These are phyloP conservation scores for Hygrophorus pudorinus DNA, from an alignment of 768 basidiomycete species.

Conservation along the genomic window DNA sequence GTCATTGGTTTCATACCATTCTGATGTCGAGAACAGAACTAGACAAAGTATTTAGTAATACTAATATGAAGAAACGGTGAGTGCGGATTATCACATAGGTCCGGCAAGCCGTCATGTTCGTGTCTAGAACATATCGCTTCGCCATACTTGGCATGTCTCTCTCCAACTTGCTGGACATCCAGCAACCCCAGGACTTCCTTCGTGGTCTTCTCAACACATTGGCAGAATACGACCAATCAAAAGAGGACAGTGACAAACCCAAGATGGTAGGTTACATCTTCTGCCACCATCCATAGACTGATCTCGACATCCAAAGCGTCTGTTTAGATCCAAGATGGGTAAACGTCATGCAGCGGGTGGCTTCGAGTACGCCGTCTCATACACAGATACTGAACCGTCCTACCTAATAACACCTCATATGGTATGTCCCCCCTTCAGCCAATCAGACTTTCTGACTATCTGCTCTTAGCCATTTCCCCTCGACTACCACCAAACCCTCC, in stretches of 20 bases:
- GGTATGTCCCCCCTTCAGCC: slow-evolving; percentile 31
- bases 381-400: slow-evolving; percentile 53
- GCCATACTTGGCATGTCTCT: slow-evolving; percentile 83
- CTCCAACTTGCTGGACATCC: slow-evolving; percentile 71
- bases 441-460: neutral
- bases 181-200: slow-evolving; percentile 71
- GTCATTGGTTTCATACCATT: slow-evolving; percentile 86
- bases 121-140: slow-evolving; percentile 64
- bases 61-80: slow-evolving; percentile 71
- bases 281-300: slow-evolving; percentile 7
- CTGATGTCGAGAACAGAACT: slow-evolving; percentile 67
- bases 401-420: slow-evolving; percentile 69
- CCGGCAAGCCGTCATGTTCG: neutral
- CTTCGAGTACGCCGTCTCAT: slow-evolving; percentile 53
- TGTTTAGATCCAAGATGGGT: slow-evolving; percentile 48
- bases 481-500: slow-evolving; percentile 83
- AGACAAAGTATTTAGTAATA: slow-evolving; percentile 63
- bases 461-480: slow-evolving; percentile 66
- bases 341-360: slow-evolving; percentile 44
- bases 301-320: slow-evolving; percentile 26
- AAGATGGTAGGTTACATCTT: slow-evolving; percentile 46
- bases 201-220: slow-evolving; percentile 63
- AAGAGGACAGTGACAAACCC: slow-evolving; percentile 62
- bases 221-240: slow-evolving; percentile 69
- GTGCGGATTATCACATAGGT: slow-evolving; percentile 1